Evolutionary conservation across 352 stramenopile genomes (phyloP).

Genomic region (Phytophthora constricta): DNA sequence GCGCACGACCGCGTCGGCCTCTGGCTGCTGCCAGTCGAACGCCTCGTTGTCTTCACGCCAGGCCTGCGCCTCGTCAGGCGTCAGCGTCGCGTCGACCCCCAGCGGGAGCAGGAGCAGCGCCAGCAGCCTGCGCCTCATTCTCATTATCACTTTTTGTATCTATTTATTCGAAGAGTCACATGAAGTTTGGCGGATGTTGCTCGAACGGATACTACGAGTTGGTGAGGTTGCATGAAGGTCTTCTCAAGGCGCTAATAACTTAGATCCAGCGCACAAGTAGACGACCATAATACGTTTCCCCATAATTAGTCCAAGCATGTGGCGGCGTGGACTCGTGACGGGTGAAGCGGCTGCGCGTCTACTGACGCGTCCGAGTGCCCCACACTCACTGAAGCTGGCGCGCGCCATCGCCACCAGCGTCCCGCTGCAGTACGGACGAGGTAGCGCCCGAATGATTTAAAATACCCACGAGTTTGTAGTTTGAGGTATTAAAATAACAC

Average conservation of each 20-base stretch:
- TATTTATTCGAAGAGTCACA: too few relatives aligned
- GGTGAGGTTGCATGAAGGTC: too few relatives aligned
- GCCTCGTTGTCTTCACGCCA: slow-evolving; percentile 47
- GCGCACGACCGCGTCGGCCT: slow-evolving; percentile 38
- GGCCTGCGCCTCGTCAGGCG: slow-evolving; percentile 42
- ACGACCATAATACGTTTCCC: neutral
- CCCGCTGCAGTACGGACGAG: slow-evolving; percentile 31
- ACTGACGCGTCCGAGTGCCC: neutral
- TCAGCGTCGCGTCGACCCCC: slow-evolving; percentile 22
- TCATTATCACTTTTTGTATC: too few relatives aligned
- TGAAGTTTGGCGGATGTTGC: too few relatives aligned
- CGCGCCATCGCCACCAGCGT: slow-evolving; percentile 22
- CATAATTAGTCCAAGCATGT: neutral
- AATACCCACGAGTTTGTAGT: too few relatives aligned
- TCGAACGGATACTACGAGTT: too few relatives aligned
- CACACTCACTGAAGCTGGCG: neutral
- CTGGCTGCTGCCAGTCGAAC: slow-evolving; percentile 66
- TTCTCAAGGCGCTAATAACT: too few relatives aligned
- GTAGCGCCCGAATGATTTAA: neutral
- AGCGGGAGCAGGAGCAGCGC: too few relatives aligned
- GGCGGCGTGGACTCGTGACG: slow-evolving; percentile 1
- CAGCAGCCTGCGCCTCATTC: too few relatives aligned
- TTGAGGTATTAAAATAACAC: too few relatives aligned
- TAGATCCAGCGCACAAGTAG: too few relatives aligned
- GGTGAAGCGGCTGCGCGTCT: neutral